Percentiles rank a stretch among this genome's conserved stretches.
Evolutionary conservation across 495 filamentous ascomycete species (phyloP).

Genomic region (Xylaria acuta): DNA sequence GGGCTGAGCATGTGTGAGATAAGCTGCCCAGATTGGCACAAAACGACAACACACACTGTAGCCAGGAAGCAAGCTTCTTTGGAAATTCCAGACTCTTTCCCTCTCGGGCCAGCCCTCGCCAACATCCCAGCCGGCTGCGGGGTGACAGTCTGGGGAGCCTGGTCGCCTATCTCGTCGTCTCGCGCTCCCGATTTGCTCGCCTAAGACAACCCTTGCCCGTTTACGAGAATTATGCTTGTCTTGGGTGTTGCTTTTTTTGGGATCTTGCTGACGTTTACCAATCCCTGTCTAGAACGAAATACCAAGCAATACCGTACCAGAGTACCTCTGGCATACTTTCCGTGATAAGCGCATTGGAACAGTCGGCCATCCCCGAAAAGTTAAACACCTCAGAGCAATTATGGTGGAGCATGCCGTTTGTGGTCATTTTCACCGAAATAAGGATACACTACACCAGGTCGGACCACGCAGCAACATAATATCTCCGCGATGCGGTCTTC

Average conservation of each 20-base stretch:
- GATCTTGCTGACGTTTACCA: constrained; percentile 9
- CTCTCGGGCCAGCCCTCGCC: constrained; percentile 19
- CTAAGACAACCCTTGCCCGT: background rate
- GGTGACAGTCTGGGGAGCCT: constrained; percentile 27
- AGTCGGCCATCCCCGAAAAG: constrained; percentile 11
- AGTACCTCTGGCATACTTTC: background rate
- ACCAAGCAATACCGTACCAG: constrained; percentile 10
- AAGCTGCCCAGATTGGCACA: background rate
- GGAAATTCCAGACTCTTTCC: constrained; percentile 30
- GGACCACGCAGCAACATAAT: background rate
- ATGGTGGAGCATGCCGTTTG: background rate
- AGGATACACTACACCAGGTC: background rate
- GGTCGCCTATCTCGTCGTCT: constrained; percentile 11
- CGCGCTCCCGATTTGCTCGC: constrained; percentile 26
- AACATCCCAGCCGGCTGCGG: constrained; percentile 16
- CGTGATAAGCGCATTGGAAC: constrained; percentile 16
- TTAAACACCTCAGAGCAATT: constrained; percentile 5
- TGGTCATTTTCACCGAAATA: constrained; percentile 3
- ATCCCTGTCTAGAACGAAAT: background rate
- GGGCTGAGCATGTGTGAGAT: constrained; percentile 18
- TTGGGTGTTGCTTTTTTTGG: constrained; percentile 27
- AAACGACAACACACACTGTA: background rate
- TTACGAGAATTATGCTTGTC: constrained; percentile 24
- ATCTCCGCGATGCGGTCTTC: background rate
- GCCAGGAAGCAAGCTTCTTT: constrained; percentile 6